Evolutionary conservation across 352 stramenopile species (phyloP).

Genomic region (Phytophthora palmivora): DNA sequence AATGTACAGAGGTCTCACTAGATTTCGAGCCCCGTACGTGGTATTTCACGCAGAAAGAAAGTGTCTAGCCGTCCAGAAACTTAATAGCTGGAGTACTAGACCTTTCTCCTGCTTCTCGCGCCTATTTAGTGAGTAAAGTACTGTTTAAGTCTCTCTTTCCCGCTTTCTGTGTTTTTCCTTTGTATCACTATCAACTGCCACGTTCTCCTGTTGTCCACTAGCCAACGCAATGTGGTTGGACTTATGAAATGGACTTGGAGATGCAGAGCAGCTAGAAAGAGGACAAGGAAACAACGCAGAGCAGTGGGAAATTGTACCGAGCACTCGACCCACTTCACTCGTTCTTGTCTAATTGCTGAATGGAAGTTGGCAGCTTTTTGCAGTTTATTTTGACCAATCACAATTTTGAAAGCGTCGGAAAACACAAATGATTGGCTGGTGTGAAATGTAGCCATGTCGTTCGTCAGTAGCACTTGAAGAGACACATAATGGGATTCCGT

Average conservation of each 20-base stretch:
- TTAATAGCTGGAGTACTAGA: conserved; percentile 6
- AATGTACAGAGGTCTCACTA: conserved; percentile 13
- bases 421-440: conserved; percentile 17
- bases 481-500: conserved; percentile 9
- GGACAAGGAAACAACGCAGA: conserved; percentile 9
- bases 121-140: conserved; percentile 14
- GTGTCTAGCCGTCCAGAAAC: conserved; percentile 4
- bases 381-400: conserved; percentile 24
- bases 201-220: conserved; percentile 19
- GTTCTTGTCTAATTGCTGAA: conserved; percentile 24
- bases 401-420: neutral
- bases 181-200: conserved; percentile 13
- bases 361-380: conserved; percentile 6
- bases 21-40: conserved; percentile 21
- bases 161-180: conserved; percentile 13
- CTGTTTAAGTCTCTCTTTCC: too few relatives aligned
- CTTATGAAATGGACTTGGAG: conserved; percentile 23
- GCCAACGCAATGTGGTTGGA: conserved; percentile 26
- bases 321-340: neutral
- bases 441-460: conserved; percentile 12
- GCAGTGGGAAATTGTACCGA: neutral
- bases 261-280: conserved; percentile 12
- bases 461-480: conserved; percentile 3
- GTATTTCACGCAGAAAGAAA: conserved; percentile 13
- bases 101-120: conserved; percentile 11